Base-by-base conservation (phyloP, 805 yeast genomes). In the Wickerhamomyces ciferrii region DNA sequence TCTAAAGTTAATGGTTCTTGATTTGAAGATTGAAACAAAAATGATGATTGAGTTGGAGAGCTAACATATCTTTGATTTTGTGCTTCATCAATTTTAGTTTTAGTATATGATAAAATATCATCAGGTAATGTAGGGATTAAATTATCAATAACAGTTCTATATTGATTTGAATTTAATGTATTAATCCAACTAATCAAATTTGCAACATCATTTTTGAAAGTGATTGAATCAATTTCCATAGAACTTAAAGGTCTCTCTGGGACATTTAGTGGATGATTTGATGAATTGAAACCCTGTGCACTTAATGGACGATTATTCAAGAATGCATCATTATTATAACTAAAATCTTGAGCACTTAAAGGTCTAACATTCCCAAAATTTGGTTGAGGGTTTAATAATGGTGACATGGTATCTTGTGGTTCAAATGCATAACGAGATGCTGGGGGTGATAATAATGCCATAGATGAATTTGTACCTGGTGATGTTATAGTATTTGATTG, bases 71-170 rank as follows among this genome's bases (percentile, higher is more conserved):
- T 44, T 27, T 47, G 15, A 49, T 47, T 17, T 56, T 14, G 58
- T 19, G 59, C 53, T 29, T 61, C 57, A 44, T 76, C 81, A 46
- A 79, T 53, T 52, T 72, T 74, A 27, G 72, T 57, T 56, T 71
- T 75, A 46, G 80, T 74, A 43, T 78, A 69, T 32, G 71, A 65
- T 50, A 79, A 60, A 15, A 75, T 72, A 51, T 80, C 84, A 46
- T 75, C 72, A 9, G 79, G 74, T 52, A 80, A 62, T 48, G 68
- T 67, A 41, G 72, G 65, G 48, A 81, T 66, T 59, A 80, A 62
- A 56, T 77, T 74, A 53, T 79, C 84, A 48, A 79, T 69, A 62
- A 78, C 74, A 43, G 75, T 66, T 46, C 75, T 66, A 52, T 70
- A 77, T 50, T 80, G 83, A 41, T 70, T 71, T n/a, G 76, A 70